Conservation (phyloP, 2,329 filamentous ascomycete species). For the Beauveria varroae region DNA sequence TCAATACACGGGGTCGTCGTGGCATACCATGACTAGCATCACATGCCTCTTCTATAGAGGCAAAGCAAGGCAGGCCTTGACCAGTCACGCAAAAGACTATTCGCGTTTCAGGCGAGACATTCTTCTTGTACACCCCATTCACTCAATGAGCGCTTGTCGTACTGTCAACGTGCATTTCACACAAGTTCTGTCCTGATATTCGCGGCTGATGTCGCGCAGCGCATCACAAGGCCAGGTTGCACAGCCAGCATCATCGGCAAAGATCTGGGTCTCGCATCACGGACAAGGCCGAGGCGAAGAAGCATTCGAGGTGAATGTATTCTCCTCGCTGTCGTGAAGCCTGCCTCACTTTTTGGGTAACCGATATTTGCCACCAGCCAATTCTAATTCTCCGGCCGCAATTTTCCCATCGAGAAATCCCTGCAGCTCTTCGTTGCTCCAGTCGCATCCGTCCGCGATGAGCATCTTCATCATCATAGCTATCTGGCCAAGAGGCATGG, state of each 20-base stretch:
- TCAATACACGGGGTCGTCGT: background rate
- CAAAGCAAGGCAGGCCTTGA: background rate
- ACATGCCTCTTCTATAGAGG: background rate
- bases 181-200: background rate
- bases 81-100: background rate
- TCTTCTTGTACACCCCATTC: background rate
- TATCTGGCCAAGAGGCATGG: slow-evolving; percentile 76
- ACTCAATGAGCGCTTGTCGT: background rate
- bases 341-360: slow-evolving; percentile 47
- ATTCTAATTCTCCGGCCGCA: slow-evolving; percentile 60
- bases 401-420: slow-evolving; percentile 76
- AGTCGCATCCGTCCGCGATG: slow-evolving; percentile 79
- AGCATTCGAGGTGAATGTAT: background rate
- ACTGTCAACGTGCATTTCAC: background rate
- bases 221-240: slow-evolving; percentile 1
- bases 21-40: background rate
- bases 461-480: slow-evolving; percentile 94
- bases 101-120: background rate
- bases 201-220: slow-evolving; percentile 10
- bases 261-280: background rate
- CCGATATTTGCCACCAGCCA: slow-evolving; percentile 63
- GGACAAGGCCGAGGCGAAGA: background rate
- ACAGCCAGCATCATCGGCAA: background rate
- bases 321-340: background rate
- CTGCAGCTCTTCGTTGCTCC: slow-evolving; percentile 79